phyloP scores from a whole-genome alignment of 768 basidiomycete genomes.

The Collybiopsis confluens region DNA sequence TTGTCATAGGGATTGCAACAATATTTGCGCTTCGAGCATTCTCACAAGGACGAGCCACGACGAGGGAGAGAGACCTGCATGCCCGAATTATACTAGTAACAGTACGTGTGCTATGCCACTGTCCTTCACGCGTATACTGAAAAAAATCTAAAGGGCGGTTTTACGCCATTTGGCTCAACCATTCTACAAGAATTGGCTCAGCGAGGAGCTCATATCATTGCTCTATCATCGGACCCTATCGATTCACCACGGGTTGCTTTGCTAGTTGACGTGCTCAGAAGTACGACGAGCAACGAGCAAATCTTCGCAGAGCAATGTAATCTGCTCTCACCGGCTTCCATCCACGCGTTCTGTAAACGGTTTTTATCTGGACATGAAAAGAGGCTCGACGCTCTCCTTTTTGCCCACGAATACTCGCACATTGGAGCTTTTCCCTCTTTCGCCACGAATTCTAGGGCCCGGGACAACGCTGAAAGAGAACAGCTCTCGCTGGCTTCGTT shows the following conservation, averaged over 20 bases:
- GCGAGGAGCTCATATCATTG: slow-evolving; percentile 77
- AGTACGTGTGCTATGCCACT: slow-evolving; percentile 31
- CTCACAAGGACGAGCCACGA: slow-evolving; percentile 67
- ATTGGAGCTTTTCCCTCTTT: slow-evolving; percentile 44
- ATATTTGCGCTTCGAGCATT: slow-evolving; percentile 52
- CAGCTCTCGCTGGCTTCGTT: slow-evolving; percentile 65
- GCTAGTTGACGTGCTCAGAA: slow-evolving; percentile 62
- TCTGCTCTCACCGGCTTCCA: slow-evolving; percentile 57
- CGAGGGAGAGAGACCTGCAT: slow-evolving; percentile 72
- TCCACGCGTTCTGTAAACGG: slow-evolving; percentile 63
- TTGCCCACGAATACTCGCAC: slow-evolving; percentile 71
- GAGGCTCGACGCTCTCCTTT: slow-evolving; percentile 74
- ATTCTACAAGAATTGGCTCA: slow-evolving; percentile 62
- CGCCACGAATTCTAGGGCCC: slow-evolving; percentile 17
- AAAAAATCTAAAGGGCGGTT: slow-evolving; percentile 52
- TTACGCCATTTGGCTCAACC: slow-evolving; percentile 69
- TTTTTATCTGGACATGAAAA: slow-evolving; percentile 65
- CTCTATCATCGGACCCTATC: slow-evolving; percentile 59
- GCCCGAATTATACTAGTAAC: slow-evolving; percentile 68
- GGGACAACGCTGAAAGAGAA: slow-evolving; percentile 37
- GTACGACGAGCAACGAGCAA: slow-evolving; percentile 66
- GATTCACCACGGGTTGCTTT: slow-evolving; percentile 51
- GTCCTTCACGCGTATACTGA: not conserved
- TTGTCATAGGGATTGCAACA: slow-evolving; percentile 35
- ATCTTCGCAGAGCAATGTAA: slow-evolving; percentile 82